Conservation (phyloP, 768 basidiomycete species). For the Leccinum sublutescens region DNA sequence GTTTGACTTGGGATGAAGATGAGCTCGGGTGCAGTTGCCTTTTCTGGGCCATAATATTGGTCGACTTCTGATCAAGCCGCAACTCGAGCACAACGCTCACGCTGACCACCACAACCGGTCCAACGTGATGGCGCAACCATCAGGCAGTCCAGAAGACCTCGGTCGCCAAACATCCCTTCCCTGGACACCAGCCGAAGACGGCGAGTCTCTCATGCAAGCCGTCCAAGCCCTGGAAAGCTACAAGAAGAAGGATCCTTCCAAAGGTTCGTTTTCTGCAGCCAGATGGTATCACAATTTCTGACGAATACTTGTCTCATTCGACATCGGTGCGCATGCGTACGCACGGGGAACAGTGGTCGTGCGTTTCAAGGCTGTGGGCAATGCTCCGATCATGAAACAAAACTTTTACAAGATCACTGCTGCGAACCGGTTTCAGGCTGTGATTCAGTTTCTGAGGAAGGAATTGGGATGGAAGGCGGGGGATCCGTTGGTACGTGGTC, state of each 20-base stretch:
- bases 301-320: background rate
- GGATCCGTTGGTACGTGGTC: slow-evolving; percentile 71
- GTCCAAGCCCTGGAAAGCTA: slow-evolving; percentile 79
- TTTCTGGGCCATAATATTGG: slow-evolving; percentile 7
- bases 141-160: slow-evolving; percentile 35
- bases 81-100: background rate
- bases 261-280: slow-evolving; percentile 47
- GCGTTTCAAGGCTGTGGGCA: slow-evolving; percentile 95
- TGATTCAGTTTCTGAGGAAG: slow-evolving; percentile 88
- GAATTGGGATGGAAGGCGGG: slow-evolving; percentile 85
- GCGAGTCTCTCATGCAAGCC: slow-evolving; percentile 42
- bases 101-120: slow-evolving; percentile 7
- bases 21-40: slow-evolving; percentile 4
- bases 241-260: slow-evolving; percentile 80
- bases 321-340: background rate
- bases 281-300: background rate
- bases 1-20: background rate
- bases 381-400: slow-evolving; percentile 98
- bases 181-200: slow-evolving; percentile 34
- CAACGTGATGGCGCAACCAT: slow-evolving; percentile 27
- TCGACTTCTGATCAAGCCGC: background rate
- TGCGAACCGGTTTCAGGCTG: slow-evolving; percentile 90
- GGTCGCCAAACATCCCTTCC: slow-evolving; percentile 31
- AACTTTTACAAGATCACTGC: slow-evolving; percentile 98
- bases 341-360: slow-evolving; percentile 70